A percentile compares a stretch with the other conserved stretches of the same genome.
Evolutionary conservation across 257 asterid genomes (phyloP).

Genomic region (Verbena officinalis): DNA sequence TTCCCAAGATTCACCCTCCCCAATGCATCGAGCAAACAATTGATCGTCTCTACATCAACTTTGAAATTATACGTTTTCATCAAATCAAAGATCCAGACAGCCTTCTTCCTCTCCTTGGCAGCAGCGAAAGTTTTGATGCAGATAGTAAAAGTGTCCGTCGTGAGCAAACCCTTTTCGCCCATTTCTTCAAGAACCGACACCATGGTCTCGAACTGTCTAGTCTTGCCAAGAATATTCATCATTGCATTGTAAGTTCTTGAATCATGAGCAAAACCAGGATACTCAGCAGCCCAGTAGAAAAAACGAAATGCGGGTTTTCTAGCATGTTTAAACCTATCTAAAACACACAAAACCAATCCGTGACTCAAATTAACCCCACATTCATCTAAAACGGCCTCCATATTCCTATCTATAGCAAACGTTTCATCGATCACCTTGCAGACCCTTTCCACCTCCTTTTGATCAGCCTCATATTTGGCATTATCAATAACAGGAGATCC

Average conservation of each 20-base stretch:
- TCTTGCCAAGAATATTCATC: slow-evolving; percentile 77
- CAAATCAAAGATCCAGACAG: slow-evolving; percentile 71
- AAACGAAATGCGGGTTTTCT: slow-evolving; percentile 86
- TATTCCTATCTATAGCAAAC: slow-evolving; percentile 77
- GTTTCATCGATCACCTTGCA: slow-evolving; percentile 77
- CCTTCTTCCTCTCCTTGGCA: slow-evolving; percentile 86
- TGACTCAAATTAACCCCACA: slow-evolving; percentile 59
- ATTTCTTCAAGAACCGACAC: slow-evolving; percentile 75
- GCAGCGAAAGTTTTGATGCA: slow-evolving; percentile 76
- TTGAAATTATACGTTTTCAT: slow-evolving; percentile 75
- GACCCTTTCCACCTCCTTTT: slow-evolving; percentile 65
- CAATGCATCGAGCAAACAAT: slow-evolving; percentile 76
- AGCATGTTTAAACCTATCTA: slow-evolving; percentile 80
- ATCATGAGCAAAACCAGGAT: slow-evolving; percentile 59
- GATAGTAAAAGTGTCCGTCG: slow-evolving; percentile 61
- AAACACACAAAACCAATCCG: slow-evolving; percentile 72
- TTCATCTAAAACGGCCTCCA: slow-evolving; percentile 89
- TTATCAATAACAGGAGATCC: slow-evolving; percentile 23
- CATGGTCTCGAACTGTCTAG: slow-evolving; percentile 96
- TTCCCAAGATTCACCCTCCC: slow-evolving; percentile 86
- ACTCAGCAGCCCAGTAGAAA: slow-evolving; percentile 73
- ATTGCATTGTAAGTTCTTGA: slow-evolving; percentile 68
- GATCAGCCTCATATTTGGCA: slow-evolving; percentile 47
- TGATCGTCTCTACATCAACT: slow-evolving; percentile 66
- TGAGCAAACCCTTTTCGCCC: slow-evolving; percentile 78